Base-by-base conservation (phyloP, 805 yeast species). In the Yamadazyma phyllophila region DNA sequence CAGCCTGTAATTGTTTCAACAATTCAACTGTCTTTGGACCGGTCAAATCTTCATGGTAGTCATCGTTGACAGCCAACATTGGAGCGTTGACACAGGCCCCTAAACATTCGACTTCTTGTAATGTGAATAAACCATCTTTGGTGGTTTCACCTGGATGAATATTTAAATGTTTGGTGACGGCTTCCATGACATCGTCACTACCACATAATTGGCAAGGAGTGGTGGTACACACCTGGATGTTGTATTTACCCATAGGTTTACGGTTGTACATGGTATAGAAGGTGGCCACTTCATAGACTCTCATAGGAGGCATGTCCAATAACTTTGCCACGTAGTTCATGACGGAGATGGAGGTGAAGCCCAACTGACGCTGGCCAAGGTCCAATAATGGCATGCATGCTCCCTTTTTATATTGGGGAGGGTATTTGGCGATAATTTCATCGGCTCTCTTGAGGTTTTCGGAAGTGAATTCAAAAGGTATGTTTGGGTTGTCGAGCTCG, bases 51-150 rank as follows among this genome's bases (percentile, higher is more conserved):
- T 88, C 96, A 60, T 76, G 83, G 68, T 73, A 88, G 62, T 85
- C 90, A 67, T 88, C 96, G 65, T 86, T 87, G 43, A 88, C 70
- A 50, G 88, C 95, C 45, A 88, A 73, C 88, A 88, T 88, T 44
- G 96, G 96, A 7, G 87, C 96, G 65, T 88, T 88, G 41, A 88
- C 90, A 74, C 96, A 88, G 2, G 96, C 96, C 47, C 96, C 96
- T 41, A 87, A 78, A 69, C 96, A 88, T 69, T 88, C 96, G 51
- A 88, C 96, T 66, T 88, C 96, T 58, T 86, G 88, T 51, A 88
- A 69, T 13, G 95, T 85, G 74, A 88, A 88, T 54, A 83, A 66
- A 31, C 81, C 81, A 68, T 88, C 95, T 11, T 68, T 60, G 27
- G 92, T 84, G 43, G 91, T 87, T 63, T 87, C 82, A 50, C 94